These are phyloP conservation scores for Clavulina sp. DNA, from an alignment of 768 basidiomycete species.

Conservation along the genomic window DNA sequence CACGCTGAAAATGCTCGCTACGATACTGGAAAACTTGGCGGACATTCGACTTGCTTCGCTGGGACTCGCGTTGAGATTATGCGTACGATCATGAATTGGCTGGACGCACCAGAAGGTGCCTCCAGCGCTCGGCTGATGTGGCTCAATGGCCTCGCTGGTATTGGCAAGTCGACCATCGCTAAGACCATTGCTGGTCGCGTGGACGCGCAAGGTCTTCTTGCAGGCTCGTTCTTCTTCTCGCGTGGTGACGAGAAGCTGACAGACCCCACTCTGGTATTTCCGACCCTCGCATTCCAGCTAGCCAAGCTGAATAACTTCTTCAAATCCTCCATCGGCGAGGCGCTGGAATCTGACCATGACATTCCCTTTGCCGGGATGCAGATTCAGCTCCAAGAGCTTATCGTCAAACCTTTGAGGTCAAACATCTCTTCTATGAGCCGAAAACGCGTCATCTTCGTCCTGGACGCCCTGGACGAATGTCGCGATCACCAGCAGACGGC, in stretches of 20 bases:
- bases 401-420: background rate
- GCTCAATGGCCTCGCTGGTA: conserved; percentile 21
- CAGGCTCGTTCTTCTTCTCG: conserved; percentile 22
- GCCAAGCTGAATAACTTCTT: background rate
- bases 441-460: background rate
- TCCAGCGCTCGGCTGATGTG: conserved; percentile 11
- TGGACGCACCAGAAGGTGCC: background rate
- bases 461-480: conserved; percentile 5
- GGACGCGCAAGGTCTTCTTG: conserved; percentile 14
- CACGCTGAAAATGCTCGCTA: background rate
- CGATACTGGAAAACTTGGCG: background rate
- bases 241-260: conserved; percentile 7
- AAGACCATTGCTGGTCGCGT: conserved; percentile 19
- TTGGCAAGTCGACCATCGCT: conserved; percentile 24
- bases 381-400: background rate
- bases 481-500: background rate
- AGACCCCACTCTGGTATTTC: background rate
- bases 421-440: background rate
- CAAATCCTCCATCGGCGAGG: background rate
- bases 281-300: conserved; percentile 1
- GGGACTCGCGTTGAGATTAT: background rate
- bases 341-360: background rate
- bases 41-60: background rate
- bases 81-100: background rate
- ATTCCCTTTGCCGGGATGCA: background rate